phyloP scores from a whole-genome alignment of 1,284 basidiomycete genomes.

The Leccinum pachyderme region DNA sequence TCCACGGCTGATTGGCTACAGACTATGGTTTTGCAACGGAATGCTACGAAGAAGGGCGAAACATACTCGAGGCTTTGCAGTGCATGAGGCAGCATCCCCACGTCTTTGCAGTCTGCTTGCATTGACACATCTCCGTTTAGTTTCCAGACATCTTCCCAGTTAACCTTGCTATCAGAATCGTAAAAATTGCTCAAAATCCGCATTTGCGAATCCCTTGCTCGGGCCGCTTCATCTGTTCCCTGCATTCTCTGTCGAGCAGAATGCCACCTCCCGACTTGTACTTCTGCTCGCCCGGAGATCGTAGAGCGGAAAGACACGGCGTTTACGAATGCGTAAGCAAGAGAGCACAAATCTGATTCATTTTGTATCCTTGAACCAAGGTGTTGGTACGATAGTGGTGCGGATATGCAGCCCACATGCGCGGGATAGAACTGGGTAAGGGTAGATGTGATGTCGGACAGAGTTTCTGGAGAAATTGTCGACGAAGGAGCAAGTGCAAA shows the following conservation, averaged over 20 bases:
- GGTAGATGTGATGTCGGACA: constrained; percentile 45
- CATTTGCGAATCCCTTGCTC: constrained; percentile 16
- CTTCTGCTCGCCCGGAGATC: constrained; percentile 52
- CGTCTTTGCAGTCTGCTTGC: not conserved
- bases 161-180: constrained; percentile 26
- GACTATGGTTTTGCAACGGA: constrained; percentile 1
- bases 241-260: constrained; percentile 38
- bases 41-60: not conserved
- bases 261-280: constrained; percentile 69
- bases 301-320: constrained; percentile 54
- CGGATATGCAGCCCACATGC: constrained; percentile 61
- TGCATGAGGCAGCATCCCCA: constrained; percentile 10
- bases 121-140: constrained; percentile 18
- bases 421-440: constrained; percentile 42
- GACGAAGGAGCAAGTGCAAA: constrained; percentile 49
- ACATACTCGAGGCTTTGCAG: constrained; percentile 23
- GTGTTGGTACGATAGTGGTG: constrained; percentile 37
- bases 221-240: constrained; percentile 24
- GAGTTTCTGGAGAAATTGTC: constrained; percentile 30
- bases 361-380: constrained; percentile 2
- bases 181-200: constrained; percentile 12
- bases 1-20: constrained; percentile 15
- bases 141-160: constrained; percentile 57
- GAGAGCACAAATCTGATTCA: constrained; percentile 46
- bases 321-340: constrained; percentile 46